Evolutionary conservation across 2,329 filamentous ascomycete species (phyloP).

Genomic region (Curvularia lunata): DNA sequence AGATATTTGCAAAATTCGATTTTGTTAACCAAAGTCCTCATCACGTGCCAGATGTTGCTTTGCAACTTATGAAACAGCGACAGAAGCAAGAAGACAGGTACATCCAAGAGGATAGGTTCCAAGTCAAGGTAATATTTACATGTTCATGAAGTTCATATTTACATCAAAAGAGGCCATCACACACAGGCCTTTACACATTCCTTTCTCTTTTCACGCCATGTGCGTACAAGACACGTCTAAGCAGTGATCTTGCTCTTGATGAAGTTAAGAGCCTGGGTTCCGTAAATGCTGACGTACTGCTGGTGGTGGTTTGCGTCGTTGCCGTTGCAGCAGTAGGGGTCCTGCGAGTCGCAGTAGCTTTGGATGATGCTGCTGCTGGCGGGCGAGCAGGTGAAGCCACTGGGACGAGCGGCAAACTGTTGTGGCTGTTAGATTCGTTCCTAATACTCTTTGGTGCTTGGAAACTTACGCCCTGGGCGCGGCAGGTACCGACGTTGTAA

Average conservation of each 20-base stretch:
- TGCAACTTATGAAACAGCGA: neutral
- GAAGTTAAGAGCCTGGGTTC: conserved; percentile 64
- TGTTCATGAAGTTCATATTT: conserved; percentile 7
- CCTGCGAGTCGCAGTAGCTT: conserved; percentile 69
- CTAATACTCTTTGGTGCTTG: neutral
- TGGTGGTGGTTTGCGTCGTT: conserved; percentile 66
- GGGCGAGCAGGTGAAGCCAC: conserved; percentile 62
- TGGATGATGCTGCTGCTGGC: conserved; percentile 62
- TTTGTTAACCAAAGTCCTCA: neutral
- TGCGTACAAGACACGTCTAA: conserved; percentile 18
- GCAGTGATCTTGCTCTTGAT: conserved; percentile 61
- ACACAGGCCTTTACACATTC: too few relatives aligned
- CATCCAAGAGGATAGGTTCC: neutral
- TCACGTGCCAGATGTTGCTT: neutral
- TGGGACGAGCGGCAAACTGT: conserved; percentile 66
- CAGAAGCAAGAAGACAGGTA: too few relatives aligned
- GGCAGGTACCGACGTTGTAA: conserved; percentile 68
- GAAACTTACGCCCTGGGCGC: conserved; percentile 62
- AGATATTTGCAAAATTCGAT: neutral
- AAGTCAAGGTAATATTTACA: conserved; percentile 2
- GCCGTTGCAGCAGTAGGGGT: conserved; percentile 72
- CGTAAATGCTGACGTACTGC: conserved; percentile 67
- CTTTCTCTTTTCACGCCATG: neutral
- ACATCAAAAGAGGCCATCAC: conserved; percentile 5
- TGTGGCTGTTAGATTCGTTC: conserved; percentile 6